Conservation (phyloP, 805 yeast genomes). For the Allodekkera sacchari region DNA sequence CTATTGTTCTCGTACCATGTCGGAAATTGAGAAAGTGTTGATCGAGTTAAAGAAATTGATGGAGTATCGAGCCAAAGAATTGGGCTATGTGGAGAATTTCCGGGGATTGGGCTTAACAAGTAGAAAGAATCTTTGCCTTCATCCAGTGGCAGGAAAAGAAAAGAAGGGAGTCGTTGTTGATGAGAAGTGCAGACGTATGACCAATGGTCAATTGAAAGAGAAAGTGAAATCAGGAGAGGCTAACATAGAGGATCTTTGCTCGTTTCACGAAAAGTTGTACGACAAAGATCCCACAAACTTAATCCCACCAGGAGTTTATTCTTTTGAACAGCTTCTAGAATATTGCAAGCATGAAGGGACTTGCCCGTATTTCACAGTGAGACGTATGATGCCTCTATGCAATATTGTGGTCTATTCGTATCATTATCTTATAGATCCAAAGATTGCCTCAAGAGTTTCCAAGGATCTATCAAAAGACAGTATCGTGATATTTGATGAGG, state of each 20-base stretch:
- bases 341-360: conserved; percentile 74
- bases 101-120: conserved; percentile 90
- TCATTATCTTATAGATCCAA: conserved; percentile 93
- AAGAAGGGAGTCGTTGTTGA: conserved; percentile 89
- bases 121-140: conserved; percentile 89
- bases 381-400: conserved; percentile 95
- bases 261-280: conserved; percentile 84
- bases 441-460: conserved; percentile 93
- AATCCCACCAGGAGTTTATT: conserved; percentile 89
- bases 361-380: conserved; percentile 95
- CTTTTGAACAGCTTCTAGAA: conserved; percentile 74
- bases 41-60: conserved; percentile 83
- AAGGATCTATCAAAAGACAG: conserved; percentile 85
- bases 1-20: conserved; percentile 99
- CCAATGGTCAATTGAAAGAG: conserved; percentile 79
- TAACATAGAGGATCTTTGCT: conserved; percentile 58
- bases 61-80: conserved; percentile 75
- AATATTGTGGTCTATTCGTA: conserved; percentile 92
- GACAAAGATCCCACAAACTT: conserved; percentile 81
- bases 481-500: conserved; percentile 95
- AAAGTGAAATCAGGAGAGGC: conserved; percentile 53
- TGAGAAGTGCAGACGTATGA: conserved; percentile 91
- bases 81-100: conserved; percentile 85
- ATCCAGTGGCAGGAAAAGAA: conserved; percentile 81
- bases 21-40: conserved; percentile 95